These are phyloP conservation scores for Apiospora kogelbergensis DNA, from an alignment of 2,329 filamentous ascomycete species.

Conservation along the genomic window DNA sequence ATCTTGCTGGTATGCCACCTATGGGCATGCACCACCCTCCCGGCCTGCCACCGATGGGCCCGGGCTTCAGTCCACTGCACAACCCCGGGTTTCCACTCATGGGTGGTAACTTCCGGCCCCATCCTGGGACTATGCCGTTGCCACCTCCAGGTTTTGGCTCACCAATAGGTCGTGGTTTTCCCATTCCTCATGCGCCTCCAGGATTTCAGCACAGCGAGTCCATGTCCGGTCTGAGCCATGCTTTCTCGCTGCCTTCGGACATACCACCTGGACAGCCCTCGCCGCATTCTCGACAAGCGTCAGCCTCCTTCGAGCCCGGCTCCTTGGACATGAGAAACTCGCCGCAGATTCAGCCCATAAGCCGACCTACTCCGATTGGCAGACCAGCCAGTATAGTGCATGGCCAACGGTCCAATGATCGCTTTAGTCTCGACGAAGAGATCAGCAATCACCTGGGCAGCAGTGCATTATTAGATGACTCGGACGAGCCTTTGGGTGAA, in stretches of 20 bases:
- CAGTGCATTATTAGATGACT: slow-evolving; percentile 81
- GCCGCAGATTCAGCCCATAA: slow-evolving; percentile 68
- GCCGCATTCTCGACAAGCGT: slow-evolving; percentile 74
- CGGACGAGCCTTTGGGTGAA: slow-evolving; percentile 52
- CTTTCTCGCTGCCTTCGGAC: slow-evolving; percentile 33
- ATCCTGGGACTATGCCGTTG: slow-evolving; percentile 44
- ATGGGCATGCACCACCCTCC: slow-evolving; percentile 59
- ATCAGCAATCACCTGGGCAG: slow-evolving; percentile 82
- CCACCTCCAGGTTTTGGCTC: slow-evolving; percentile 51
- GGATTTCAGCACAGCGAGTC: slow-evolving; percentile 49
- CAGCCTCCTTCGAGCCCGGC: slow-evolving; percentile 62
- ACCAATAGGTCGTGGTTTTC: slow-evolving; percentile 43
- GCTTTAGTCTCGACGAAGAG: slow-evolving; percentile 51
- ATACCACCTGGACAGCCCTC: slow-evolving; percentile 38
- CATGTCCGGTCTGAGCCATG: slow-evolving; percentile 38
- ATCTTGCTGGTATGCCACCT: slow-evolving; percentile 49
- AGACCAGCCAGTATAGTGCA: slow-evolving; percentile 73
- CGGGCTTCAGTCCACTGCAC: slow-evolving; percentile 37
- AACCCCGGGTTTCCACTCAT: slow-evolving; percentile 45
- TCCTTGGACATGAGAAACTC: slow-evolving; percentile 34
- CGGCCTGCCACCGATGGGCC: slow-evolving; percentile 55
- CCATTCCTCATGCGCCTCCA: slow-evolving; percentile 43
- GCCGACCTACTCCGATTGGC: slow-evolving; percentile 83
- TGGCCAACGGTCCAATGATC: slow-evolving; percentile 39
- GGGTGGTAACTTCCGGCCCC: slow-evolving; percentile 42